Evolutionary conservation across 106 monocot genomes (phyloP), one percentile per base, ranked within the genome.

Genomic region (Xerophyta viscosa): DNA sequence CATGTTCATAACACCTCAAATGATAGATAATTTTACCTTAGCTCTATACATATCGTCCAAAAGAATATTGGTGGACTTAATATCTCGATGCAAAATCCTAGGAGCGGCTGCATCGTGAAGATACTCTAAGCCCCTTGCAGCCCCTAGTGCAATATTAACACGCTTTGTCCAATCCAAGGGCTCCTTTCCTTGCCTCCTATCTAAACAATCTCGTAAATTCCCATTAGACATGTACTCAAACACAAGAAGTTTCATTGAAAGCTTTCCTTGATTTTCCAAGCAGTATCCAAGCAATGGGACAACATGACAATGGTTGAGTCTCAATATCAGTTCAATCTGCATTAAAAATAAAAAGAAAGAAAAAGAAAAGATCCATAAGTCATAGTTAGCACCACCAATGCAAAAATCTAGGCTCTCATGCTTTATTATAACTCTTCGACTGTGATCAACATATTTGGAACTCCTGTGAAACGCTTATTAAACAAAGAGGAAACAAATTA

Each of bases 41-140:
- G 94, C 75, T 55, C 57, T 66, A 37, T 54, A 84, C 13, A 58
- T 81, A 9, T 82, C 84, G 54, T 96, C 94, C 41, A 96, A 65
- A 68, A 96, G 88, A 71, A 96, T 88, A 62, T 96, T 96, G 54
- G 84, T 76, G 25, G 94, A 96, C 70, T 96, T 96, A 46, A 96
- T 71, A 55, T 96, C 94, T 46, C 94, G 61, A 71, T 96, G 88
- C 60, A 96, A 65, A 60, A 96, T 85, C 51, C 81, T 84, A 3
- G 88, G 94, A 59, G 78, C 80, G 44, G 94, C 88, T 26, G 94
- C 80, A 76, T 96, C 88, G 63, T 96, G 94, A 8, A 96, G 72
- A 71, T 96, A 96, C 56, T 96, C 94, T 67, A 96, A 73, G 28
- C 94, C 94, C 63, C 65, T 77, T 66, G 94, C 94, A 65, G 64